phyloP scores from a whole-genome alignment of 176 grass and related monocot genomes.

The Paspalum notatum region DNA sequence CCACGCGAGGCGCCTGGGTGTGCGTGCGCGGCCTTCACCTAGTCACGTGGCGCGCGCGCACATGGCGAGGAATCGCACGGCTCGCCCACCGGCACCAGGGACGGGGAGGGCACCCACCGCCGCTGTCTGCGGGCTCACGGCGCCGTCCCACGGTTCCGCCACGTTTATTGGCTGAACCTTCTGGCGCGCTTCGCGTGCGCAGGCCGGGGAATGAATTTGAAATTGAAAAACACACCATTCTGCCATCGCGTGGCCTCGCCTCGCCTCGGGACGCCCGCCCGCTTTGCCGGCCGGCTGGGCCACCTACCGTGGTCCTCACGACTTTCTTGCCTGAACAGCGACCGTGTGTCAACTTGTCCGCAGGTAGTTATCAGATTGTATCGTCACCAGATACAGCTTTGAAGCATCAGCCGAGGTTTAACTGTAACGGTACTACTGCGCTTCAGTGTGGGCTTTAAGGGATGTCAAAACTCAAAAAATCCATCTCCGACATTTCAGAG shows the following conservation, averaged over 20 bases:
- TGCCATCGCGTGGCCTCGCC: rapidly evolving
- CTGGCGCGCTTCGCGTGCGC: slow-evolving; percentile 10
- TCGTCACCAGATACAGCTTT: not conserved
- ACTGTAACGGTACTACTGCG: not conserved
- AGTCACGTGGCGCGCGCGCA: slow-evolving; percentile 9
- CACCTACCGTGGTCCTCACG: slow-evolving; percentile 16
- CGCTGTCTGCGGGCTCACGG: too few relatives aligned
- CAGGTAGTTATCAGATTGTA: not conserved
- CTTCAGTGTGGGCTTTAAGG: not conserved
- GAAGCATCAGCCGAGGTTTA: not conserved
- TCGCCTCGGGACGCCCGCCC: slow-evolving; percentile 16
- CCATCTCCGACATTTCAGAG: too few relatives aligned
- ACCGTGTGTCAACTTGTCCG: not conserved
- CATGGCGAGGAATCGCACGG: not conserved
- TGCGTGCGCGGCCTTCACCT: not conserved
- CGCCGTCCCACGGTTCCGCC: not conserved
- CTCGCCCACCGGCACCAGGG: not conserved
- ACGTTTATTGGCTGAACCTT: slow-evolving; percentile 52
- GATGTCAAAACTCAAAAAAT: not conserved
- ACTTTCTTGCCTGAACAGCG: slow-evolving; percentile 9
- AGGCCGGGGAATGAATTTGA: not conserved
- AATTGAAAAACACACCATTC: not conserved
- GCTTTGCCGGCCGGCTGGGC: not conserved
- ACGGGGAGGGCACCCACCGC: not conserved
- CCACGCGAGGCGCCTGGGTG: slow-evolving; percentile 5